Base-by-base conservation (phyloP, 805 yeast genomes). In the Starmerella apicola region DNA sequence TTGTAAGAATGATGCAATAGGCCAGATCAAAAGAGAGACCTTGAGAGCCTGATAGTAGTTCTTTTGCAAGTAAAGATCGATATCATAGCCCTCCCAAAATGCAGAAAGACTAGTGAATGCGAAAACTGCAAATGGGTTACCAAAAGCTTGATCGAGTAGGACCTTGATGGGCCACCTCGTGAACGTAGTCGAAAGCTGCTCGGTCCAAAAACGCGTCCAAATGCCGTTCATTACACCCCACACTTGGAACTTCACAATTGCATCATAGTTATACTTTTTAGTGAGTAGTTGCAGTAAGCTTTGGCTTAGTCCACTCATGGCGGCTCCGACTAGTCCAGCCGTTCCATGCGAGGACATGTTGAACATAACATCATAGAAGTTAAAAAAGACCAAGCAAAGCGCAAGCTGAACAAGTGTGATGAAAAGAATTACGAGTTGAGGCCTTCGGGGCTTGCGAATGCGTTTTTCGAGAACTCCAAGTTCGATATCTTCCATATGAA, bases 151-250 rank as follows among this genome's bases (percentile, higher is more conserved):
- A 44, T 60, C 64, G 27, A 53, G 45, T 9, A 57, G 22, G 3
- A 59, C 50, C 27, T 55, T 46, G 12, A 49, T 41, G 3, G 47
- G 39, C 23, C 52, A 46, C 18, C 37, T 19, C 2, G 39, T 42
- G 38, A 56, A 48, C 34, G 44, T 44, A n/a, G 28, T 28, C 17
- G 51, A 49, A 23, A 60, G 50, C 38, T 50, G 50, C 40, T 56
- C 61, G 3, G 63, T 59, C 64, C 64, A 60, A 46, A 55, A 52
- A 30, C 59, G 56, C 27, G 60, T 54, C 61, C 62, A 59, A 8
- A 57, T 30, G 5, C 64, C 64, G 21, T 55, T 54, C 31, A 54
- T 39, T 10, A 52, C 54, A 2, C 64, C 64, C 64, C 64, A 60
- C 2, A 57, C 58, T 34, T 59, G 58, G 43, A 59, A 60, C 41